A percentile compares a stretch with the other conserved stretches of the same genome.
Conservation (phyloP, 2,329 filamentous ascomycete genomes). For the Pseudogymnoascus sp. region DNA sequence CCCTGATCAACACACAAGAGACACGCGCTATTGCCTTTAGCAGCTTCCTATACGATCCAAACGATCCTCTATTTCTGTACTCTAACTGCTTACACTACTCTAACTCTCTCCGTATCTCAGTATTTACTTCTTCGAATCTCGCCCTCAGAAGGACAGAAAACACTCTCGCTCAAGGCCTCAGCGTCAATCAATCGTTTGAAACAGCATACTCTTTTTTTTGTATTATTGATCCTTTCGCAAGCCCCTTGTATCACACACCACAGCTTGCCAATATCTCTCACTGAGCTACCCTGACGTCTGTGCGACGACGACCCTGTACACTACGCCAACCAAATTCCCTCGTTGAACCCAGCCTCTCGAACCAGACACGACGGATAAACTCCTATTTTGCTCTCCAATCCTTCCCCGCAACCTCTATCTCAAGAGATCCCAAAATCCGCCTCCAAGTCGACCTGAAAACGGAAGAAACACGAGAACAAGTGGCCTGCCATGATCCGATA, state of each 20-base stretch:
- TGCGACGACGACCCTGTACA: background rate
- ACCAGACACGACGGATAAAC: background rate
- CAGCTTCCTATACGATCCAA: background rate
- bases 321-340: background rate
- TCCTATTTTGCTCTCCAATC: background rate
- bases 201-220: background rate
- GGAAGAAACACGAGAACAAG: background rate
- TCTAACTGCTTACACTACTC: background rate
- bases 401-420: background rate
- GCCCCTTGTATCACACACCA: background rate
- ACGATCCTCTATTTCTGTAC: background rate
- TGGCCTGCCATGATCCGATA: constrained; percentile 3
- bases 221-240: background rate
- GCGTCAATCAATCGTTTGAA: background rate
- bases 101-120: background rate
- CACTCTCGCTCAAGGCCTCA: background rate
- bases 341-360: background rate
- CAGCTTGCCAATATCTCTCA: background rate
- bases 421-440: background rate
- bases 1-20: background rate
- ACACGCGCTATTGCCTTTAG: constrained; percentile 2
- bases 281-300: background rate
- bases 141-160: background rate
- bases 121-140: background rate
- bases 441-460: background rate